These are phyloP conservation scores for Poa pratensis DNA, from an alignment of 176 grass and related monocot species.

Conservation along the genomic window DNA sequence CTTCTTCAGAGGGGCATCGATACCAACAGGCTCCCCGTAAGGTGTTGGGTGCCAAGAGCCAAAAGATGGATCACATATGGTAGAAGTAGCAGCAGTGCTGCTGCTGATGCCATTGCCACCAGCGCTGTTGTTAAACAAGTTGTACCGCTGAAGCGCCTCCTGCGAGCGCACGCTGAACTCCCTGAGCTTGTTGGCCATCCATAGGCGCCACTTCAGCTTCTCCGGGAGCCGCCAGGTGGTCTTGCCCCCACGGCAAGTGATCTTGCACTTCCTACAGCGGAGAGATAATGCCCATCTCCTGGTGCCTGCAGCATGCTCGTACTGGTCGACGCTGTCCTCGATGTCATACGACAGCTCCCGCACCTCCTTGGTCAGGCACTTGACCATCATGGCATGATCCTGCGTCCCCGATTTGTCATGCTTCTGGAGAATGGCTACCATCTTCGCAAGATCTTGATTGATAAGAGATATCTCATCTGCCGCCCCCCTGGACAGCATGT, in stretches of 20 bases:
- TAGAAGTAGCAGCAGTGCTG: neutral
- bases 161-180: constrained; percentile 36
- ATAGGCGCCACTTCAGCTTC: constrained; percentile 31
- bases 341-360: constrained; percentile 35
- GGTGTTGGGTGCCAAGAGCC: neutral
- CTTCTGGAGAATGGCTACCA: neutral
- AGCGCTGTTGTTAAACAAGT: neutral
- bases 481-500: constrained; percentile 12
- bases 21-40: constrained; percentile 1
- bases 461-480: constrained; percentile 22
- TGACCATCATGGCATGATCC: neutral
- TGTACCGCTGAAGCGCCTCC: constrained; percentile 27
- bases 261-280: neutral
- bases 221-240: neutral
- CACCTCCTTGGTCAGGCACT: constrained; percentile 43
- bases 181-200: constrained; percentile 46
- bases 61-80: neutral
- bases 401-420: neutral
- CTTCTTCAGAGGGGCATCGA: neutral
- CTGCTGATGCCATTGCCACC: neutral
- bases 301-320: neutral
- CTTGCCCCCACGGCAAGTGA: neutral
- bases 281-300: neutral
- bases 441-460: constrained; percentile 10
- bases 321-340: constrained; percentile 36